Evolutionary conservation across 140 eudicot genomes (phyloP), one percentile per base, ranked within the genome.

Genomic region (Oenanthe javanica): DNA sequence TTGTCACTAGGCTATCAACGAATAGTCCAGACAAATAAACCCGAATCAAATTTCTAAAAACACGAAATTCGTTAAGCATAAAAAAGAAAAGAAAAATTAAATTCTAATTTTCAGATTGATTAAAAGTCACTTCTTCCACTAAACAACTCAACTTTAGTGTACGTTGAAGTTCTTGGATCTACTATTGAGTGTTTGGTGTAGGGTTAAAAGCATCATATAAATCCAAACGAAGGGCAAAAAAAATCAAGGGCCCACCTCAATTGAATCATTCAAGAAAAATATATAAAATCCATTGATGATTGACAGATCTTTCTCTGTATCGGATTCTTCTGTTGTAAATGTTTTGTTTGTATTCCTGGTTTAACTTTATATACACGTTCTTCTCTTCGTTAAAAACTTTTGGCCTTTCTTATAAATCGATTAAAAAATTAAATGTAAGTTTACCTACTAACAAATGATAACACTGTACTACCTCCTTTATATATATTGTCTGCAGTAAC

Each of bases 251-350:
- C 86, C 90, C 85, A 73, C 83, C 43, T 71, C 42, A 67, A 45
- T 46, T 69, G 83, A 88, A 81, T 82, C 72, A 84, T 86, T 82
- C 81, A 82, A 72, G 73, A 82, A 67, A 79, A 46, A 69, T 72
- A 21, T 55, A 69, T 72, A 87, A 63, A 90, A 85, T 88, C 86
- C 89, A 89, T 82, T 55, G 80, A 79, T 64, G 84, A 73, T 80
- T 85, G 88, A 75, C 87, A 83, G 78, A 66, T 82, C 84, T 85
- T 81, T 87, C 86, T 77, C 75, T 82, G 83, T 75, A 76, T 77
- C 84, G 91, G 85, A 89, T 87, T 84, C 83, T 84, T 84, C 82
- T 79, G 89, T 75, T 79, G 79, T 89, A 82, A 52, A 54, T 86
- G 81, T 82, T 70, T 86, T 75, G 74, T 69, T 77, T 84, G 81